Evolutionary conservation across 306 rosid species (phyloP).

Genomic region (Quillaja saponaria): DNA sequence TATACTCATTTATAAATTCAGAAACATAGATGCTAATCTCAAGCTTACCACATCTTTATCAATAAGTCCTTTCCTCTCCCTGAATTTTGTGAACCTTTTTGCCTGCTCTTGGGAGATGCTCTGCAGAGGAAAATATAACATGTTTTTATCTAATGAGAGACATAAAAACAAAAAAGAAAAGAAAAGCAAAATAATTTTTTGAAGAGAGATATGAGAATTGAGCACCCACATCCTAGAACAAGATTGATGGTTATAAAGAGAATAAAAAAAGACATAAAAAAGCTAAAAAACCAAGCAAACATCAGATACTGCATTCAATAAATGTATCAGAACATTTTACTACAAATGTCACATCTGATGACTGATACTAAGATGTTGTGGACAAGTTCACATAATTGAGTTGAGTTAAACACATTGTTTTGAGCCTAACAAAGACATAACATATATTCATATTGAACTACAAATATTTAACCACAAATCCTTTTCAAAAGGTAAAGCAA

Average conservation of each 20-base stretch:
- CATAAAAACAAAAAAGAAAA: not conserved
- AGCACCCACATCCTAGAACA: not conserved
- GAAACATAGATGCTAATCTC: slow-evolving; percentile 23
- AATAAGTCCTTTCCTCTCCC: slow-evolving; percentile 96
- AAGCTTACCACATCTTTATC: slow-evolving; percentile 95
- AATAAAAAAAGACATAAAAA: not conserved
- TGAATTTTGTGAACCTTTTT: slow-evolving; percentile 88
- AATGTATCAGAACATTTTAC: too few species aligned
- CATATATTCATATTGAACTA: not conserved
- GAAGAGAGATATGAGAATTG: not conserved
- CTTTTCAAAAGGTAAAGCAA: slow-evolving; percentile 15
- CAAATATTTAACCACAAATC: slow-evolving; percentile 5
- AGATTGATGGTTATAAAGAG: slow-evolving; percentile 12
- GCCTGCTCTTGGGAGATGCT: slow-evolving; percentile 83
- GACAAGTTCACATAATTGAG: not conserved
- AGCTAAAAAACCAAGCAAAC: too few species aligned
- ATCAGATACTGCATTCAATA: too few species aligned
- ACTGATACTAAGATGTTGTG: not conserved
- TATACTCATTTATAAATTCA: slow-evolving; percentile 20
- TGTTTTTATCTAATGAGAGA: slow-evolving; percentile 18
- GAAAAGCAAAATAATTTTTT: not conserved
- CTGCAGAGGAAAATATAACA: slow-evolving; percentile 45
- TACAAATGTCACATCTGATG: not conserved
- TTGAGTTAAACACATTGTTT: slow-evolving; percentile 5
- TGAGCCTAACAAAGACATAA: not conserved